Base-by-base conservation (phyloP, 805 yeast species). In the Candida montana region DNA sequence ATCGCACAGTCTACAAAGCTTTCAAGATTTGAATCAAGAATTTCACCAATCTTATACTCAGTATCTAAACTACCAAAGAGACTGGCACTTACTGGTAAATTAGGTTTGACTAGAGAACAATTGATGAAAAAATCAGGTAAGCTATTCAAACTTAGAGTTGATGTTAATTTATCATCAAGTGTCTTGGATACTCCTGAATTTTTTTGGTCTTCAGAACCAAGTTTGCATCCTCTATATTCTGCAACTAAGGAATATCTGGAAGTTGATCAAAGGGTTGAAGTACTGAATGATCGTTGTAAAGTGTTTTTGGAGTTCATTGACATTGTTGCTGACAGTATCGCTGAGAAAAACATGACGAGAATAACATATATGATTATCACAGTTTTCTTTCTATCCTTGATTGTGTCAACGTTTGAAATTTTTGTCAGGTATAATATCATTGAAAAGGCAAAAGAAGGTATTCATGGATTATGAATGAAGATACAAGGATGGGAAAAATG, bases 131-230 rank as follows among this genome's bases (percentile, higher is more conserved):
- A 91, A 55, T 85, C 95, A 2, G 99, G 99, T 7, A 81, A 83
- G 57, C 66, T 93, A 35, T 91, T 91, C 69, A 90, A 89, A 54
- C 63, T 93, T 23, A 71, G 98, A 37, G 96, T 90, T 12, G 98
- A 93, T 62, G 97, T 93, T 5, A 93, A 93, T 58, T 66, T 93
- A 37, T 82, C 91, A 4, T 86, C 96, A 10, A 86, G 86, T 49
- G 89, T 93, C 18, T 69, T 93, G 40, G 99, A 93, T 56, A 89
- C 96, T 0, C 99, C 99, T 0, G 96, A 88, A 47, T 89, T 87
- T 57, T 93, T 93, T 62, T 93, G 99, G 99, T 85, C 90, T 38
- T 75, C 73, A 47, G 99, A 93, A 63, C 99, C 99, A 5, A 90
- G 95, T 30, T 72, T 93, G 50, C 95, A 91, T 59, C 98, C 98